A percentile compares a stretch with the other conserved stretches of the same genome.
Evolutionary conservation across 208 protist genomes (phyloP).

Genomic region (Jaenimonas drosophilae): DNA sequence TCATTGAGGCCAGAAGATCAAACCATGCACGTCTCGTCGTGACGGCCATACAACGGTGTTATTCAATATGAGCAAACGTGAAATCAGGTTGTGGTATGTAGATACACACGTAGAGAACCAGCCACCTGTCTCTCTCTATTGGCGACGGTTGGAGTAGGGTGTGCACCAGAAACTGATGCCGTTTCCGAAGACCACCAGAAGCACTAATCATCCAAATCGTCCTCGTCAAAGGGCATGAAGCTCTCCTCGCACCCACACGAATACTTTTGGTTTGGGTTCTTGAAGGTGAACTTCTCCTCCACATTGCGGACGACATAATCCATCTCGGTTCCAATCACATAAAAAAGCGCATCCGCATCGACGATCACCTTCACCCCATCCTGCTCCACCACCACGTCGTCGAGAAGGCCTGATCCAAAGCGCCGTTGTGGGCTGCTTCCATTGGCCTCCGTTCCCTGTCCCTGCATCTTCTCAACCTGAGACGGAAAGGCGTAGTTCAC

Average conservation of each 20-base stretch:
- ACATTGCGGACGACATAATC: conserved; percentile 93
- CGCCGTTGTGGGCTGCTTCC: neutral
- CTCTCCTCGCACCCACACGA: conserved; percentile 96
- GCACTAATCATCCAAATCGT: conserved; percentile 49
- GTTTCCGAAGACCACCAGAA: too few species aligned
- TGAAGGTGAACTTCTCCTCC: conserved; percentile 95
- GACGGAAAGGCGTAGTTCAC: conserved; percentile 86
- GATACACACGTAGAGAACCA: too few species aligned
- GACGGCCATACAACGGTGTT: too few species aligned
- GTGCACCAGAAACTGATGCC: neutral
- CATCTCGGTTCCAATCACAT: conserved; percentile 96
- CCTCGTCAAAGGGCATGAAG: conserved; percentile 89
- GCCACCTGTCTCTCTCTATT: too few species aligned
- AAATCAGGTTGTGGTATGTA: too few species aligned
- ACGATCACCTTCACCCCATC: conserved; percentile 92
- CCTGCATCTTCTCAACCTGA: conserved; percentile 1
- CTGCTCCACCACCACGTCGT: conserved; percentile 81
- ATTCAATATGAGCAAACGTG: too few species aligned
- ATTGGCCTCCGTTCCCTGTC: neutral
- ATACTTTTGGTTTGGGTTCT: conserved; percentile 95
- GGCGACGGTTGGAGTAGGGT: too few species aligned
- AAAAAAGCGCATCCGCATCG: conserved; percentile 91
- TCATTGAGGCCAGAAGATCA: too few species aligned
- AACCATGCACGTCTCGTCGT: too few species aligned
- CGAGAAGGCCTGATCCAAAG: conserved; percentile 5